Conservation (phyloP, 805 yeast genomes). For the Kockiozyma suomiensis region DNA sequence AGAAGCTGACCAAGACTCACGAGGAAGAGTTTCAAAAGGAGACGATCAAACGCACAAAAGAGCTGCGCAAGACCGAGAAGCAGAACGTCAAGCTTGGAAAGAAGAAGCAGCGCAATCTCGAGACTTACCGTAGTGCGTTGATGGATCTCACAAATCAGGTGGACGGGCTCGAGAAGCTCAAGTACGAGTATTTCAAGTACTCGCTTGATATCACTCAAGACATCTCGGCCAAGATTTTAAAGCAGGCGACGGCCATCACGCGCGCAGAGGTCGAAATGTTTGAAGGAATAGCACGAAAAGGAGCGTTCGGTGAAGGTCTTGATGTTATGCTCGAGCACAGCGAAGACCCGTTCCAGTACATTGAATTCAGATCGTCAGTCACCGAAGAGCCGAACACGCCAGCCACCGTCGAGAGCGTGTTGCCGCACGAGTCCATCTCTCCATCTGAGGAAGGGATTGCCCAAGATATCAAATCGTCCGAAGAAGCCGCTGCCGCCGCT, state of each 20-base stretch:
- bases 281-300: constrained; percentile 80
- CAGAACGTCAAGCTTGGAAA: constrained; percentile 62
- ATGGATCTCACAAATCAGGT: constrained; percentile 69
- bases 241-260: constrained; percentile 63
- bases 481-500: constrained; percentile 1
- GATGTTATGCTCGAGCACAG: constrained; percentile 66
- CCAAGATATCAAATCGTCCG: not conserved
- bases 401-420: constrained; percentile 24
- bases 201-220: constrained; percentile 64
- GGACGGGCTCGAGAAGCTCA: constrained; percentile 75
- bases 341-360: constrained; percentile 59
- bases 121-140: constrained; percentile 67
- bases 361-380: not conserved
- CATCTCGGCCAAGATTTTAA: constrained; percentile 58
- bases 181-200: constrained; percentile 71
- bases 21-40: constrained; percentile 58
- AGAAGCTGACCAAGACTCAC: constrained; percentile 48
- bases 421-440: constrained; percentile 38
- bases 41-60: constrained; percentile 55
- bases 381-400: not conserved
- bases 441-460: constrained; percentile 24
- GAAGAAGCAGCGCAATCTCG: constrained; percentile 63
- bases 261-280: constrained; percentile 79
- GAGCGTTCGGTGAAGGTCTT: constrained; percentile 85
- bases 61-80: constrained; percentile 61